These are phyloP conservation scores for Podaxis carcinomalis DNA, from an alignment of 768 basidiomycete genomes.

Conservation along the genomic window DNA sequence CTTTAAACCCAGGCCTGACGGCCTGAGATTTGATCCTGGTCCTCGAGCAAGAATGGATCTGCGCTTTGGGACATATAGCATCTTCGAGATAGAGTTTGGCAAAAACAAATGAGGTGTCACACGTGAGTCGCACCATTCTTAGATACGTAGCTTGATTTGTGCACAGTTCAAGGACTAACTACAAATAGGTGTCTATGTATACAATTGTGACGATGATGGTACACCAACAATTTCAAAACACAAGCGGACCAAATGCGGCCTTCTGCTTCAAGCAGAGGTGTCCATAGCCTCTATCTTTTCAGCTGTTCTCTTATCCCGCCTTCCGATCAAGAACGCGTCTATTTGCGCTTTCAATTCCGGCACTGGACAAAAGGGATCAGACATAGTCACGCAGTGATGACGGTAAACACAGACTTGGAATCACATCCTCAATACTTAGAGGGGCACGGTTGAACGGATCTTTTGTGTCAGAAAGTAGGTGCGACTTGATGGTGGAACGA, in stretches of 20 bases:
- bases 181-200: neutral
- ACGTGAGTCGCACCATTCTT: no score
- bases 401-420: conserved; percentile 53
- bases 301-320: conserved; percentile 36
- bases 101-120: neutral
- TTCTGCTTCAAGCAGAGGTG: neutral
- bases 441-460: conserved; percentile 96
- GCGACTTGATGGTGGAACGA: conserved; percentile 90
- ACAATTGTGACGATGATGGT: neutral
- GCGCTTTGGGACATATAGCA: neutral
- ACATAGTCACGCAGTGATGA: neutral
- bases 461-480: conserved; percentile 83
- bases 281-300: conserved; percentile 7
- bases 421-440: conserved; percentile 72
- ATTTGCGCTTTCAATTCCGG: conserved; percentile 71
- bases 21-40: no score
- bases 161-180: neutral
- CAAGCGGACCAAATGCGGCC: neutral
- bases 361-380: conserved; percentile 34
- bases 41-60: no score
- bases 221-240: neutral
- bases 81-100: neutral
- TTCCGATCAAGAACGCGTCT: conserved; percentile 62
- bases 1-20: no score
- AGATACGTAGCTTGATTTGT: no score